A percentile compares a stretch with the other conserved stretches of the same genome.
Evolutionary conservation across 2,329 filamentous ascomycete genomes (phyloP).

Genomic region (Colletotrichum phormii): DNA sequence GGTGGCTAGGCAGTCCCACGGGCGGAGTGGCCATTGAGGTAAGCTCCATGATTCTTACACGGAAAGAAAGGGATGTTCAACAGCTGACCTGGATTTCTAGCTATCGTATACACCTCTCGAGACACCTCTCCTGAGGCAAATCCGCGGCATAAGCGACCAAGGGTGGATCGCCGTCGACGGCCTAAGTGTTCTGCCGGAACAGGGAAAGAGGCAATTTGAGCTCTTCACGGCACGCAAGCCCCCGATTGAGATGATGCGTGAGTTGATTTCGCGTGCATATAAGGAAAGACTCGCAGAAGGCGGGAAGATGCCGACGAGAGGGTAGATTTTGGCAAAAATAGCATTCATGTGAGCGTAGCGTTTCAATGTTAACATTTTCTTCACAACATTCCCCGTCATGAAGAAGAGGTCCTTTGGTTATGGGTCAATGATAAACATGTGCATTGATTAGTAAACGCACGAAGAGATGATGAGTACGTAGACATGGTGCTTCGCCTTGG

Average conservation of each 20-base stretch:
- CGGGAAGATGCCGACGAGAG: not conserved
- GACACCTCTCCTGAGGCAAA: slow-evolving; percentile 77
- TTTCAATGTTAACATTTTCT: not conserved
- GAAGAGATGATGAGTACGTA: not conserved
- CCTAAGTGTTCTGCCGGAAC: slow-evolving; percentile 80
- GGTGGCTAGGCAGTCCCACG: slow-evolving; percentile 78
- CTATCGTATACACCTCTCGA: slow-evolving; percentile 70
- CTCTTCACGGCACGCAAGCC: slow-evolving; percentile 80
- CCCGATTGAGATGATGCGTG: slow-evolving; percentile 76
- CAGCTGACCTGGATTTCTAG: not conserved
- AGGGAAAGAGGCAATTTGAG: slow-evolving; percentile 85
- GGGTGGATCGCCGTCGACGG: slow-evolving; percentile 83
- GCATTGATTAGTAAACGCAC: not conserved
- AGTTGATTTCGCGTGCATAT: slow-evolving; percentile 66
- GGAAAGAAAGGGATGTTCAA: too few relatives aligned
- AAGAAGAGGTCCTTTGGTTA: not conserved
- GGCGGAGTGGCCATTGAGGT: slow-evolving; percentile 82
- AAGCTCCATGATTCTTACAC: slow-evolving; percentile 54
- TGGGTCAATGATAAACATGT: not conserved
- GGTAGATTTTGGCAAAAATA: not conserved
- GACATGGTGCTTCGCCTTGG: not conserved
- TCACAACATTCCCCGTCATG: not conserved
- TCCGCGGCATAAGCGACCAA: slow-evolving; percentile 66
- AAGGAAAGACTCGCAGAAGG: slow-evolving; percentile 45
- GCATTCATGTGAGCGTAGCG: not conserved